phyloP scores from a whole-genome alignment of 208 protist genomes.

The Leishmania major region DNA sequence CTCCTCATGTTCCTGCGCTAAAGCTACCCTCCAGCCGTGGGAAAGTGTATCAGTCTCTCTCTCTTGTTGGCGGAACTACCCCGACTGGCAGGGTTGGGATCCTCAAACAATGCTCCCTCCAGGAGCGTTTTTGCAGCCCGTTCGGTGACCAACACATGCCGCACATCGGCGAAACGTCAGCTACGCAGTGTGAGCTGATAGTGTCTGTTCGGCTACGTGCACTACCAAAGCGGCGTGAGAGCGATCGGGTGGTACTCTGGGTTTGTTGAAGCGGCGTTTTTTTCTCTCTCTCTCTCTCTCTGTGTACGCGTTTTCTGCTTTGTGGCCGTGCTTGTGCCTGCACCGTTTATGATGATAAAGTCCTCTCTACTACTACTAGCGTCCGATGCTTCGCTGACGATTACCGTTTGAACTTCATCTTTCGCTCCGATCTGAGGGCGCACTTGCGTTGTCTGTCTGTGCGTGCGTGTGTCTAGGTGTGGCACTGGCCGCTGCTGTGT shows the following conservation, averaged over 20 bases:
- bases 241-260: no score
- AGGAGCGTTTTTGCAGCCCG: no score
- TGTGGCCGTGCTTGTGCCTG: not conserved
- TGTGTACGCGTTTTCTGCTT: not conserved
- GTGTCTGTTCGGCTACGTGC: conserved; percentile 27
- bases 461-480: not conserved
- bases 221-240: conserved; percentile 34
- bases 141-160: no score
- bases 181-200: conserved; percentile 37
- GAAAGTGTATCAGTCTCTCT: no score
- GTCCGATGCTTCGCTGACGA: conserved; percentile 30
- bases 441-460: not conserved
- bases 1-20: no score
- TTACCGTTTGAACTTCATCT: conserved; percentile 45
- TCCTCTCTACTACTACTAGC: conserved; percentile 35
- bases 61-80: no score
- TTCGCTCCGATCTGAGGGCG: conserved; percentile 62
- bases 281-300: not conserved
- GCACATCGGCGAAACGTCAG: conserved; percentile 8
- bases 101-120: no score
- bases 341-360: conserved; percentile 31
- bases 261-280: not conserved
- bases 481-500: not conserved
- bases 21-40: no score
- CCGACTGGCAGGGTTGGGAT: no score